Conservation (phyloP, 2,329 filamentous ascomycete species). For the Ceratocystis smalleyi region DNA sequence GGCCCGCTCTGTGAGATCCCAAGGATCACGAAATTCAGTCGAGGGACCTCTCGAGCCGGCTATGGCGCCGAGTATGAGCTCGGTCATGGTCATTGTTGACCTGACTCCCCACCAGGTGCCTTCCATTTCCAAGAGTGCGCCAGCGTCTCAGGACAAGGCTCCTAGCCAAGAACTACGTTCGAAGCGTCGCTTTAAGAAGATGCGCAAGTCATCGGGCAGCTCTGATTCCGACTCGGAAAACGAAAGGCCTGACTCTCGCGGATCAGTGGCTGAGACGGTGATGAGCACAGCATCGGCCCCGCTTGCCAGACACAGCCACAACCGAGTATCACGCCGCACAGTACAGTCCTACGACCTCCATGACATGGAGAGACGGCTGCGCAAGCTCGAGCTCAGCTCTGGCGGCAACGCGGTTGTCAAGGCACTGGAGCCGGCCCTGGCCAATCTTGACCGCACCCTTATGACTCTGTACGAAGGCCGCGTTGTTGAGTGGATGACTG, state of each 20-base stretch:
- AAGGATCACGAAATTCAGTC: conserved; percentile 8
- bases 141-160: neutral
- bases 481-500: conserved; percentile 14
- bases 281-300: neutral
- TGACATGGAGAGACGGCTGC: conserved; percentile 34
- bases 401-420: conserved; percentile 30
- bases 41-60: neutral
- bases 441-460: conserved; percentile 29
- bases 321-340: conserved; percentile 8
- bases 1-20: conserved; percentile 20
- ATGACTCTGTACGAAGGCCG: conserved; percentile 19
- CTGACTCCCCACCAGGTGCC: conserved; percentile 23
- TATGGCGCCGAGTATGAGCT: conserved; percentile 21
- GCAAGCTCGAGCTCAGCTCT: conserved; percentile 30
- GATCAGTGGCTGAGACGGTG: conserved; percentile 6
- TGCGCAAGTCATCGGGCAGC: neutral
- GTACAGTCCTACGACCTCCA: conserved; percentile 24
- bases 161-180: neutral
- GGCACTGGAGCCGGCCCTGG: conserved; percentile 31
- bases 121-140: neutral
- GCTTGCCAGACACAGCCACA: conserved; percentile 16
- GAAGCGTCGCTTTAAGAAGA: neutral
- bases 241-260: neutral
- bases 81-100: conserved; percentile 28
- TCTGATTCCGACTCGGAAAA: neutral